A percentile compares a stretch with the other conserved stretches of the same genome.
phyloP scores from a whole-genome alignment of 2,329 filamentous ascomycete genomes.

The Macrophomina pseudophaseolina region DNA sequence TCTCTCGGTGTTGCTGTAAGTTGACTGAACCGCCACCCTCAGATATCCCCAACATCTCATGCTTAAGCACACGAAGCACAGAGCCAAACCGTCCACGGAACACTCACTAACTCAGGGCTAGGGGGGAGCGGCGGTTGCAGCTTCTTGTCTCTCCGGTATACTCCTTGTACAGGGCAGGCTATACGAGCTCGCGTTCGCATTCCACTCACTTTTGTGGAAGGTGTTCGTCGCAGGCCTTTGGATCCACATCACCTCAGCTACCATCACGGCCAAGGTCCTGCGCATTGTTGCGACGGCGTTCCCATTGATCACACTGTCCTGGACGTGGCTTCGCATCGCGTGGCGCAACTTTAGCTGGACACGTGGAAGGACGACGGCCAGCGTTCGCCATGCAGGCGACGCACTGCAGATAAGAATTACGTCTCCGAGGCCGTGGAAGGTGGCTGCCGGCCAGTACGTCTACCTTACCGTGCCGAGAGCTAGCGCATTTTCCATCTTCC shows the following conservation, averaged over 20 bases:
- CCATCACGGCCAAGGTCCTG: neutral
- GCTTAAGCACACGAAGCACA: neutral
- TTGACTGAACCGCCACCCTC: no score
- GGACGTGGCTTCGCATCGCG: neutral
- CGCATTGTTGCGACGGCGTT: neutral
- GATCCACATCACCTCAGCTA: neutral
- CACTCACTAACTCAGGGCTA: neutral
- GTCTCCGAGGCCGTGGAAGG: slow-evolving; percentile 28
- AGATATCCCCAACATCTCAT: neutral
- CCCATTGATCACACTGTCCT: neutral
- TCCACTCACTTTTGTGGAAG: neutral
- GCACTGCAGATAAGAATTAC: slow-evolving; percentile 28
- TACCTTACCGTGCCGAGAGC: slow-evolving; percentile 29
- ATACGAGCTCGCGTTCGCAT: neutral
- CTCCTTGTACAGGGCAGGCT: neutral
- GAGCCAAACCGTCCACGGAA: neutral
- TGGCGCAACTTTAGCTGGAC: slow-evolving; percentile 1
- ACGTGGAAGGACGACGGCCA: neutral
- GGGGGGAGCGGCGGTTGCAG: neutral
- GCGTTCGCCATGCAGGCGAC: neutral
- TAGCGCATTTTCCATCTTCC: slow-evolving; percentile 28
- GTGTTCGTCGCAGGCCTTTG: neutral
- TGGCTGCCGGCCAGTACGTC: slow-evolving; percentile 30
- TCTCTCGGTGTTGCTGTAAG: neutral
- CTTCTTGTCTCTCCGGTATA: neutral